Evolutionary conservation across 306 rosid species (phyloP), one percentile per base, ranked within the genome.

Genomic region (Prunus kanzakura): DNA sequence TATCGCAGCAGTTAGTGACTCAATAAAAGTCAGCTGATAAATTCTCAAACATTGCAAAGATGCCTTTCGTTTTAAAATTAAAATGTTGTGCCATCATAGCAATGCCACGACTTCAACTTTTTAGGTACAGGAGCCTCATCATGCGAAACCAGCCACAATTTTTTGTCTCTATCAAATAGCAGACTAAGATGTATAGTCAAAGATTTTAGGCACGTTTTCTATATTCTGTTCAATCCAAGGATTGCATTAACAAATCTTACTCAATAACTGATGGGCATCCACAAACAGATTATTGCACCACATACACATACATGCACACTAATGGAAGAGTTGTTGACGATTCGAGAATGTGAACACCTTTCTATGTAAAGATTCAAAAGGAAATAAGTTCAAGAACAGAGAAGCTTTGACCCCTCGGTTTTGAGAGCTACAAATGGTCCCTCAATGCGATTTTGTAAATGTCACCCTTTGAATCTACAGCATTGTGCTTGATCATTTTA

Each of bases 81-180:
- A 14, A 38, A 20, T 14, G 23, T 38, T 15, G 41, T 63, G 46
- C 13, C 2, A 6, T 30, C 45, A 27, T 6, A 30, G 55, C 38
- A 57, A 35, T 23, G 8, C 15, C 38, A 57, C 23, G 6, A 22
- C 66, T 56, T 55, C 23, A 68, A 6, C 38, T 68, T 32, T 68
- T 22, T 22, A 57, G 38, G 6, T 72, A 43, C 62, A 72, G n/a
- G 51, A 45, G 32, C 23, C 29, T 56, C 22, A 35, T 32, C 25
- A 20, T 41, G 76, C 54, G 38, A 35, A 55, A 57, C 65, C 66
- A 55, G 52, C 14, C 76, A 72, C 66, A 72, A 56, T n/a, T n/a
- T 55, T n/a, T 8, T 35, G 7, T 13, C 66, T 35, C 52, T 38
- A 47, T 12, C 25, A 69, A 25, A 50, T 16, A 56, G 15, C 20